These are phyloP conservation scores for Mortierella sp. DNA, from an alignment of 371 early-diverging fungal genomes.

Conservation along the genomic window DNA sequence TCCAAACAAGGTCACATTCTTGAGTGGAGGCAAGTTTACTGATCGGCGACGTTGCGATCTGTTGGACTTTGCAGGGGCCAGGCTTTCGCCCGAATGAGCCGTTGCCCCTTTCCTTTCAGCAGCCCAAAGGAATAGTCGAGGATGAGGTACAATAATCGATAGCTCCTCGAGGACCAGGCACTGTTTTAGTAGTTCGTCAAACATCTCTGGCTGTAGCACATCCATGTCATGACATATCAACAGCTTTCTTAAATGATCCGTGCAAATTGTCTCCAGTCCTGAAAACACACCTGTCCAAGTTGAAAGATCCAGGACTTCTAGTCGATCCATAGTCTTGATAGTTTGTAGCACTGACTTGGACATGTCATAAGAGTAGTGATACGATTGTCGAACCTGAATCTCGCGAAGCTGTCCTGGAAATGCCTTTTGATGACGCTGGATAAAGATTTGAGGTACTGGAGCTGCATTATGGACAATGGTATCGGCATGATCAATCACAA, in stretches of 20 bases:
- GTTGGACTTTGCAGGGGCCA: background rate
- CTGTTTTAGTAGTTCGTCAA: conserved; percentile 32
- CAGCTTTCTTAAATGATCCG: conserved; percentile 31
- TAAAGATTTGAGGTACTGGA: conserved; percentile 33
- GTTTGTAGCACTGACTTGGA: conserved; percentile 43
- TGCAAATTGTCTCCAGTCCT: conserved; percentile 41
- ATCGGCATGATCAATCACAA: conserved; percentile 40
- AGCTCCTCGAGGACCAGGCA: conserved; percentile 44
- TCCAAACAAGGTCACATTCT: conserved; percentile 30
- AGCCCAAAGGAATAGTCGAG: conserved; percentile 32
- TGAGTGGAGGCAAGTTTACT: conserved; percentile 30
- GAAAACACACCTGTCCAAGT: conserved; percentile 42
- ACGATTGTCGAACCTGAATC: conserved; percentile 42
- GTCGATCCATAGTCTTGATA: conserved; percentile 33
- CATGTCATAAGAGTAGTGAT: conserved; percentile 45
- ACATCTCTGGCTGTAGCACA: conserved; percentile 24
- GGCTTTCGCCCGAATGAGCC: background rate
- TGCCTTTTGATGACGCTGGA: conserved; percentile 35
- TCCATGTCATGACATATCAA: conserved; percentile 47
- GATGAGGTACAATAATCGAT: conserved; percentile 38
- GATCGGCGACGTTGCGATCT: background rate
- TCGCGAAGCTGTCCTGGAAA: conserved; percentile 40
- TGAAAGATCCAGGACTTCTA: conserved; percentile 39
- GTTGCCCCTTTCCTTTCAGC: conserved; percentile 11
- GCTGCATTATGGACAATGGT: conserved; percentile 20